A percentile compares a stretch with the other conserved stretches of the same genome.
These are phyloP conservation scores for Cytospora piceicola DNA, from an alignment of 2,329 filamentous ascomycete species.

Conservation along the genomic window DNA sequence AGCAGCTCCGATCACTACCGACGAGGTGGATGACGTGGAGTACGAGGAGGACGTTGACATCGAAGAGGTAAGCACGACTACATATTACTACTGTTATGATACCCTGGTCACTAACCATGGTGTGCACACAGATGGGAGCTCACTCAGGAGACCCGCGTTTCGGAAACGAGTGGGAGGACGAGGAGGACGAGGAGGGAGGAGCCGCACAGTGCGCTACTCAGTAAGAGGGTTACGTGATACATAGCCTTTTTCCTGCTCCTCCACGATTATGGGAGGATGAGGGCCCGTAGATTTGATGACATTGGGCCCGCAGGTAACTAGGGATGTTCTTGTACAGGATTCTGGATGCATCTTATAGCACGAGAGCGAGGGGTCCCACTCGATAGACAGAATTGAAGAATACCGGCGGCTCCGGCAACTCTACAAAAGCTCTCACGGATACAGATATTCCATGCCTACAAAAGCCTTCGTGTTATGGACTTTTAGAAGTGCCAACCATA, in stretches of 20 bases:
- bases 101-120: constrained; percentile 21
- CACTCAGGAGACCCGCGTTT: constrained; percentile 70
- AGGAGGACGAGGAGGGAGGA: constrained; percentile 68
- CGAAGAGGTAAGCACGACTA: constrained; percentile 63
- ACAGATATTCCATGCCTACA: not conserved
- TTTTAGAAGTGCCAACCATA: too few relatives aligned
- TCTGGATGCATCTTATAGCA: constrained; percentile 8
- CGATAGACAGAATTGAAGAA: constrained; percentile 22
- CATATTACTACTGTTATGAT: not conserved
- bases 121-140: constrained; percentile 64
- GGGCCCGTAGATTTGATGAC: not conserved
- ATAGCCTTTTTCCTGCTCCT: constrained; percentile 8
- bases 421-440: not conserved
- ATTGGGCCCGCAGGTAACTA: not conserved
- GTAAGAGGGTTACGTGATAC: constrained; percentile 47
- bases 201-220: constrained; percentile 73
- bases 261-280: constrained; percentile 3
- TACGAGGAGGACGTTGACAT: constrained; percentile 83
- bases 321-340: constrained; percentile 3
- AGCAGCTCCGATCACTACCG: constrained; percentile 63
- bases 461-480: too few relatives aligned
- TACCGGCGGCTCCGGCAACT: constrained; percentile 1
- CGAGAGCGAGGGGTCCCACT: constrained; percentile 6
- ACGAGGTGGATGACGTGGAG: constrained; percentile 83
- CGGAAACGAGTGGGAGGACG: constrained; percentile 70